A percentile compares a stretch with the other conserved stretches of the same genome.
Conservation (phyloP, 495 filamentous ascomycete genomes). For the Achaetomiella virescens region DNA sequence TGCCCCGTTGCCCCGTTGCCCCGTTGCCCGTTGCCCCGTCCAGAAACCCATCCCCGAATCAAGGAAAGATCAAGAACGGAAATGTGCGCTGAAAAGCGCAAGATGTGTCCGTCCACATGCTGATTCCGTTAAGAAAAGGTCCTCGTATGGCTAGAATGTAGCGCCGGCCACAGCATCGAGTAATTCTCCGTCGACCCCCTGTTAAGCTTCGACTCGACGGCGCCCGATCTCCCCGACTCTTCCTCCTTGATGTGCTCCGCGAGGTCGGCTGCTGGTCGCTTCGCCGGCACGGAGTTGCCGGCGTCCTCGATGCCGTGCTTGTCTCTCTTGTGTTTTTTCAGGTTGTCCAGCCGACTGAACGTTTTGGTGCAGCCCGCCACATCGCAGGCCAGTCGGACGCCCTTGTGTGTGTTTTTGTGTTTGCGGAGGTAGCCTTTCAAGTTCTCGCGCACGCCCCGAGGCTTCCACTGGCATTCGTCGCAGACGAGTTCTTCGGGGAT, state of each 20-base stretch:
- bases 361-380: constrained; percentile 30
- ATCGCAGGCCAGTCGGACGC: constrained; percentile 29
- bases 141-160: constrained; percentile 22
- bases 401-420: constrained; percentile 36
- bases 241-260: constrained; percentile 16
- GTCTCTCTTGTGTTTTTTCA: constrained; percentile 37
- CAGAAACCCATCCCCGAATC: no score
- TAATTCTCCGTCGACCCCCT: constrained; percentile 24
- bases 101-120: neutral
- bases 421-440: constrained; percentile 35
- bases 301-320: constrained; percentile 33
- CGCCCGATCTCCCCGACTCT: constrained; percentile 12
- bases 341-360: constrained; percentile 41
- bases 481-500: constrained; percentile 29
- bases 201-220: constrained; percentile 18
- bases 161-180: constrained; percentile 31
- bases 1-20: no score
- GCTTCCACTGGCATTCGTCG: constrained; percentile 36
- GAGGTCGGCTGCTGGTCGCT: constrained; percentile 16
- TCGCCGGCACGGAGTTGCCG: constrained; percentile 16
- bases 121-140: neutral
- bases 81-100: constrained; percentile 3
- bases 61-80: neutral
- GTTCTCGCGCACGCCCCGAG: constrained; percentile 32
- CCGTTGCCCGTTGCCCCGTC: no score